A percentile compares a stretch with the other conserved stretches of the same genome.
phyloP scores from a whole-genome alignment of 1,284 basidiomycete genomes.

The Ceratobasidium sp. region DNA sequence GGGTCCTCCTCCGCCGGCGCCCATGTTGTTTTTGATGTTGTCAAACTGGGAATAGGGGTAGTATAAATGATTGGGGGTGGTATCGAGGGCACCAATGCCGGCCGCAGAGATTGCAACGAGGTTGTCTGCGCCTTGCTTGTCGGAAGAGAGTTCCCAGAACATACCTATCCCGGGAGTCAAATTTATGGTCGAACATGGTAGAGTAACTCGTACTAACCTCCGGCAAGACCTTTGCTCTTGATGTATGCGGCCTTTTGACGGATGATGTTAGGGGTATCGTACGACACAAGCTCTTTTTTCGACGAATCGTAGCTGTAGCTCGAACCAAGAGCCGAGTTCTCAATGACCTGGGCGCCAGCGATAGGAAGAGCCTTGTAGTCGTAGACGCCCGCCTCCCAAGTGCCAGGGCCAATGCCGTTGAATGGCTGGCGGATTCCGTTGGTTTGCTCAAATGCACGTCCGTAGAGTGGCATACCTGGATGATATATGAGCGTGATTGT shows the following conservation, averaged over 20 bases:
- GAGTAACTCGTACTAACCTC: conserved; percentile 74
- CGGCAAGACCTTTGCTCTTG: conserved; percentile 70
- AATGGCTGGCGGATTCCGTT: conserved; percentile 80
- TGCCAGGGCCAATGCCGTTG: conserved; percentile 81
- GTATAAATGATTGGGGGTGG: conserved; percentile 76
- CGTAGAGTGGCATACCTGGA: conserved; percentile 84
- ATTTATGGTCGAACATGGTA: not conserved
- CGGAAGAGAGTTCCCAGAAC: conserved; percentile 70
- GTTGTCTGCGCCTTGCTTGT: conserved; percentile 69
- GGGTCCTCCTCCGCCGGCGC: conserved; percentile 1
- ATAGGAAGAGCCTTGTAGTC: conserved; percentile 82
- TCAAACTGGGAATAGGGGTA: conserved; percentile 60
- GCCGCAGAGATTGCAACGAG: conserved; percentile 66
- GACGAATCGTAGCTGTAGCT: conserved; percentile 67
- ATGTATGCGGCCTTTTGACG: conserved; percentile 83
- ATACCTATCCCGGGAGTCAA: conserved; percentile 50
- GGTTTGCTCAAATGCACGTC: conserved; percentile 85
- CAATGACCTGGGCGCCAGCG: conserved; percentile 61
- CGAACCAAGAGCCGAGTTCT: conserved; percentile 81
- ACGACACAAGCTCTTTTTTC: conserved; percentile 76
- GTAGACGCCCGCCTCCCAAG: conserved; percentile 74
- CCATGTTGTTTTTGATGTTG: conserved; percentile 56
- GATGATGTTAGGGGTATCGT: conserved; percentile 83
- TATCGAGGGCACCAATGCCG: conserved; percentile 69
- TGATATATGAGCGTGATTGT: conserved; percentile 6